These are phyloP conservation scores for Phytophthora meadii DNA, from an alignment of 352 stramenopile genomes.

Conservation along the genomic window DNA sequence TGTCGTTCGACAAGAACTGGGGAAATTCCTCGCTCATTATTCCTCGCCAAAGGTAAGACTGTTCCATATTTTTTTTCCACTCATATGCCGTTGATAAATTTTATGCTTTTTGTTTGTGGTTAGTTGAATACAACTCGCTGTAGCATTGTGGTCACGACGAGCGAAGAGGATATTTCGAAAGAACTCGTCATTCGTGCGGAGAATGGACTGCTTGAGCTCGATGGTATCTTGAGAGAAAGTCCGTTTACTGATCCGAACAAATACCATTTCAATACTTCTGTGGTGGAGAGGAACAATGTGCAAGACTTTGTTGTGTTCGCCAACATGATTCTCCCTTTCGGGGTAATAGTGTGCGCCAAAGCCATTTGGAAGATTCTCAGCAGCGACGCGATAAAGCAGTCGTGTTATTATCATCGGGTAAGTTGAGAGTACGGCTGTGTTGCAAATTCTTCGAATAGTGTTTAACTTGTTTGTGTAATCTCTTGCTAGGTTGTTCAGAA, in stretches of 20 bases:
- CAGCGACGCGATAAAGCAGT: background rate
- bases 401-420: conserved; percentile 1
- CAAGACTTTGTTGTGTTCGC: background rate
- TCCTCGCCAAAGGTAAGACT: no score
- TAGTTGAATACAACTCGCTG: no score
- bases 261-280: background rate
- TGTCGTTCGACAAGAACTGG: background rate
- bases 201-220: background rate
- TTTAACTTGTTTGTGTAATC: background rate
- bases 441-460: background rate
- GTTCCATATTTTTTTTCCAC: no score
- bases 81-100: no score
- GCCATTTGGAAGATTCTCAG: background rate
- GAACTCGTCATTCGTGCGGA: background rate
- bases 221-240: background rate
- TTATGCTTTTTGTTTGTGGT: no score
- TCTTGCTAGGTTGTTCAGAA: background rate
- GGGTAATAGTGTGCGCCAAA: background rate
- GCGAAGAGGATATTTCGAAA: background rate
- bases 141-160: background rate
- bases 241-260: background rate
- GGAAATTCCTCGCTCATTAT: background rate
- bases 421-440: background rate
- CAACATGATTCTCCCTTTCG: background rate
- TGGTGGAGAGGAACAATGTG: background rate